Conservation (phyloP, 768 basidiomycete genomes). For the Lactarius indigo region DNA sequence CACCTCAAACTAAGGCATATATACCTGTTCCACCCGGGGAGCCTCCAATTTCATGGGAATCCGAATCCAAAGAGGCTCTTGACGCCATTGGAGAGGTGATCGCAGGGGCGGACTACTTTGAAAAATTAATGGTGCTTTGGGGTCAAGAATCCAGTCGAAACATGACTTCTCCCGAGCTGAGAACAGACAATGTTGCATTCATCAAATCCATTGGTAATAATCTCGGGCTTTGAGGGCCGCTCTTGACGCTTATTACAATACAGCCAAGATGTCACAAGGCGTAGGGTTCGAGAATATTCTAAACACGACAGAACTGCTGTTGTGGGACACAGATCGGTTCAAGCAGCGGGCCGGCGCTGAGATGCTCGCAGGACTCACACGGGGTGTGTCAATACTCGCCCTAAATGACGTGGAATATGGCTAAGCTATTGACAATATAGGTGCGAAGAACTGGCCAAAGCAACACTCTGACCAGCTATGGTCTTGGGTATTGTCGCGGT, state of each 20-base stretch:
- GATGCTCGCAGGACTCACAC: slow-evolving; percentile 66
- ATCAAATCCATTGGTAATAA: slow-evolving; percentile 47
- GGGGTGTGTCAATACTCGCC: slow-evolving; percentile 48
- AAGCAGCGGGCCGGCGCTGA: slow-evolving; percentile 82
- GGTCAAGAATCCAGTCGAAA: slow-evolving; percentile 74
- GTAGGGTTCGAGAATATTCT: slow-evolving; percentile 51
- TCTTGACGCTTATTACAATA: slow-evolving; percentile 14
- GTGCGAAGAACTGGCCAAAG: slow-evolving; percentile 81
- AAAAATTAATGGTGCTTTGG: slow-evolving; percentile 61
- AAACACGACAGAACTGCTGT: slow-evolving; percentile 53
- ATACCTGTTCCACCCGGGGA: slow-evolving; percentile 36
- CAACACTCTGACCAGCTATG: slow-evolving; percentile 53
- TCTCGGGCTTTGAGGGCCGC: slow-evolving; percentile 18
- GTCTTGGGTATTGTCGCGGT: slow-evolving; percentile 62
- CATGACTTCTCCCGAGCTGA: slow-evolving; percentile 49
- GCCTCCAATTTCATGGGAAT: slow-evolving; percentile 50
- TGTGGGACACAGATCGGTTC: slow-evolving; percentile 70
- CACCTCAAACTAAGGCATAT: slow-evolving; percentile 60
- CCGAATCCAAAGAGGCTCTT: slow-evolving; percentile 47
- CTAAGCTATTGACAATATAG: slow-evolving; percentile 35
- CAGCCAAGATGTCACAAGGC: slow-evolving; percentile 67
- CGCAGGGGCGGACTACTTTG: slow-evolving; percentile 53
- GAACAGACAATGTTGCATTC: slow-evolving; percentile 48
- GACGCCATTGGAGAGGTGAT: slow-evolving; percentile 48
- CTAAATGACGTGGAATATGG: neutral